Conservation (phyloP, 495 filamentous ascomycete species). For the Gamarada debralockiae region DNA sequence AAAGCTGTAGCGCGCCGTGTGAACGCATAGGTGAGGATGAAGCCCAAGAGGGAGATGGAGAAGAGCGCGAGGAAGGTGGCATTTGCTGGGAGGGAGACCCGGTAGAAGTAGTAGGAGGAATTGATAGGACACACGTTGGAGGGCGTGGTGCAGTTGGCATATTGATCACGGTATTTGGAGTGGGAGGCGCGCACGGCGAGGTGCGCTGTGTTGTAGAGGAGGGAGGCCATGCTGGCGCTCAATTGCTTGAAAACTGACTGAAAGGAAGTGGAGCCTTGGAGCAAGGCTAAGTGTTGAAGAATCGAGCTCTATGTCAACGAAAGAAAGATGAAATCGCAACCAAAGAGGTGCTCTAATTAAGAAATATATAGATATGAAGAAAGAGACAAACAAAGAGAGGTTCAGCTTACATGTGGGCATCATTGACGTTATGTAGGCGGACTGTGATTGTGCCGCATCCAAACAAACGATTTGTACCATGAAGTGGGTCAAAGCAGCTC, state of each 20-base stretch:
- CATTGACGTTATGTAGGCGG: constrained; percentile 5
- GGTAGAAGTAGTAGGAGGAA: constrained; percentile 23
- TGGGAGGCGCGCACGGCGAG: constrained; percentile 6
- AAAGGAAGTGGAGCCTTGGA: too few species aligned
- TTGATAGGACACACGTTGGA: constrained; percentile 16
- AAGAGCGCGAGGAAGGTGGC: constrained; percentile 28
- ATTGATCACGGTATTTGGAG: not conserved
- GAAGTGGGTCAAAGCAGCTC: too few species aligned
- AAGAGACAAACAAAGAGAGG: not conserved
- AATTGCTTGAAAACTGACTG: too few species aligned
- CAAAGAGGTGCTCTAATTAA: not conserved
- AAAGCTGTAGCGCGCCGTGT: constrained; percentile 28
- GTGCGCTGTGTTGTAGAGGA: not conserved
- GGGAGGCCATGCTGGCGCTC: constrained; percentile 4
- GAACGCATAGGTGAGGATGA: constrained; percentile 15
- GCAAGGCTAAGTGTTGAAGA: too few species aligned
- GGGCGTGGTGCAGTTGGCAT: constrained; percentile 13
- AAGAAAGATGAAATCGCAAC: not conserved
- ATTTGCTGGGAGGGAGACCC: constrained; percentile 27
- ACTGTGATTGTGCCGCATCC: too few species aligned
- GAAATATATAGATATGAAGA: not conserved
- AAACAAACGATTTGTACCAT: too few species aligned
- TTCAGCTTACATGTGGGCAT: constrained; percentile 4
- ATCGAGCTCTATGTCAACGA: too few species aligned
- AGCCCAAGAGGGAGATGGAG: constrained; percentile 20